These are phyloP conservation scores for Neostapfia colusana DNA, from an alignment of 176 grass and related monocot species.

Conservation along the genomic window DNA sequence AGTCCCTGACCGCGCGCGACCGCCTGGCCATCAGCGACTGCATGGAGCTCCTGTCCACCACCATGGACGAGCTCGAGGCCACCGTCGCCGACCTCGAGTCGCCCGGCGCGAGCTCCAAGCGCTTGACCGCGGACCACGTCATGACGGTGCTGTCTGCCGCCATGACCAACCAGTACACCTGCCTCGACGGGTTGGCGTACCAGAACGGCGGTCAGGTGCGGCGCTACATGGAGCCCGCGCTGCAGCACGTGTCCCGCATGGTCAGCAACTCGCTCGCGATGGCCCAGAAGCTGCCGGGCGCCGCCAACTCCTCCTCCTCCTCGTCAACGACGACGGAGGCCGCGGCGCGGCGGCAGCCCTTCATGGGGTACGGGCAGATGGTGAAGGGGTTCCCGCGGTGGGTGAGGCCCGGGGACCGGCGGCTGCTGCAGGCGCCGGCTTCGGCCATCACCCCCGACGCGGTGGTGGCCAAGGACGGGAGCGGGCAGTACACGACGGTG, in stretches of 20 bases:
- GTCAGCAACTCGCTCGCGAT: constrained; percentile 91
- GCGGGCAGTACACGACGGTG: constrained; percentile 64
- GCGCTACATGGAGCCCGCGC: constrained; percentile 40
- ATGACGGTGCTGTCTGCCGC: constrained; percentile 72
- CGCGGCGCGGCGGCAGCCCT: constrained; percentile 34
- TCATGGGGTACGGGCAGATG: constrained; percentile 70
- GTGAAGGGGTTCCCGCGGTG: constrained; percentile 59
- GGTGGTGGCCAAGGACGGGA: constrained; percentile 72
- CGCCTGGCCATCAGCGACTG: constrained; percentile 64
- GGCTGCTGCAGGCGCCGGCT: constrained; percentile 62
- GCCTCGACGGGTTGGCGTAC: constrained; percentile 68
- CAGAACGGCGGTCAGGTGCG: constrained; percentile 40
- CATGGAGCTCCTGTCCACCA: constrained; percentile 58
- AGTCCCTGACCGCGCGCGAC: constrained; percentile 33
- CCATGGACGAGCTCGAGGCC: constrained; percentile 62
- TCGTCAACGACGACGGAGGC: not conserved
- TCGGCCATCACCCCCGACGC: constrained; percentile 35
- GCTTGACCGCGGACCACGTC: constrained; percentile 41
- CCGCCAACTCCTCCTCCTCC: not conserved
- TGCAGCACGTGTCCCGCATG: constrained; percentile 54
- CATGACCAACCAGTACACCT: constrained; percentile 90
- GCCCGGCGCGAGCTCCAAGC: not conserved
- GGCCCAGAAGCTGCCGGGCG: constrained; percentile 62
- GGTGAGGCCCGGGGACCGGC: constrained; percentile 53
- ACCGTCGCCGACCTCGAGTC: constrained; percentile 36